Conservation (phyloP, 139 green algal species). For the Chlorella ohadii region DNA sequence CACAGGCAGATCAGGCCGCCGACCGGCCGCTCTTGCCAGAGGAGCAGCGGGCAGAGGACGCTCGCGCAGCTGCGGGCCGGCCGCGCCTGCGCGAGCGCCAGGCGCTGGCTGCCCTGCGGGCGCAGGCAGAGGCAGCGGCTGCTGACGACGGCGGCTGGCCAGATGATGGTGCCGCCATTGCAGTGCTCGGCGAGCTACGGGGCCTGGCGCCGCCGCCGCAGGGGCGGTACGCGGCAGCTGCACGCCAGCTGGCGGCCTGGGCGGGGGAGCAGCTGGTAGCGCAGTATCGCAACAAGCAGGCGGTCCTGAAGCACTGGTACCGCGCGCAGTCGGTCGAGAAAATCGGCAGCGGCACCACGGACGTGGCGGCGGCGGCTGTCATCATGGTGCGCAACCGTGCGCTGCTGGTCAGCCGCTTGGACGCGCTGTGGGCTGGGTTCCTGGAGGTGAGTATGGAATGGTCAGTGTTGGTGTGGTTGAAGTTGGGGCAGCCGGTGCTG, state of each 20-base stretch:
- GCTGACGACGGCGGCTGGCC: not conserved
- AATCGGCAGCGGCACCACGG: not conserved
- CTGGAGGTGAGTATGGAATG: conserved; percentile 33
- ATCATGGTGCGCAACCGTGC: conserved; percentile 8
- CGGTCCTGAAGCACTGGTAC: conserved; percentile 13
- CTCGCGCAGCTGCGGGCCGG: not conserved
- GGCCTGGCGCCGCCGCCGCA: not conserved
- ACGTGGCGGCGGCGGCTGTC: not conserved
- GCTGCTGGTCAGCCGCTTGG: conserved; percentile 5
- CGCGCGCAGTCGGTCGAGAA: no score
- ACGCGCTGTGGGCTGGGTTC: conserved; percentile 43
- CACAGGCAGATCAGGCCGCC: no score
- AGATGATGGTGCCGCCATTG: not conserved
- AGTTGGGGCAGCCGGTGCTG: no score
- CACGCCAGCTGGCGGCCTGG: not conserved
- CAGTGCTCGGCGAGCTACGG: not conserved
- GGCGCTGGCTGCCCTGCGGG: not conserved
- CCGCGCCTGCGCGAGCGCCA: not conserved
- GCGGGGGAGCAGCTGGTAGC: not conserved
- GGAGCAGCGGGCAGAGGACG: not conserved
- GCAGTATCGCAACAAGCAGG: conserved; percentile 4
- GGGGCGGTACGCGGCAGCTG: not conserved
- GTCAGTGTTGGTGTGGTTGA: no score
- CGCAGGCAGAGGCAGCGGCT: not conserved
- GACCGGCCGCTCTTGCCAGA: no score